phyloP scores from a whole-genome alignment of 2,329 filamentous ascomycete genomes.

The Fusarium sp. region DNA sequence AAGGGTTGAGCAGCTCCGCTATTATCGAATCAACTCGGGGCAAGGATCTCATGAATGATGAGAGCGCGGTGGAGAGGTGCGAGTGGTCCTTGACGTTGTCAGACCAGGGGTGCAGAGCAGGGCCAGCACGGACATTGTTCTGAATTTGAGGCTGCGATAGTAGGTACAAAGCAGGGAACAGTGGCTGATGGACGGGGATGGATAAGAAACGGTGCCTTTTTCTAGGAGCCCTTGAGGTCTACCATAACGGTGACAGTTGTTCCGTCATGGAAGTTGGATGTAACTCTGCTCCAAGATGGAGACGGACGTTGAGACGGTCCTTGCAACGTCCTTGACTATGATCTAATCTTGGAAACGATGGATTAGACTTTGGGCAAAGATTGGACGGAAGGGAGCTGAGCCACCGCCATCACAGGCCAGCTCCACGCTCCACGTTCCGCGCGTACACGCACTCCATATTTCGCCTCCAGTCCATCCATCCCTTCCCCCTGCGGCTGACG shows the following conservation, averaged over 20 bases:
- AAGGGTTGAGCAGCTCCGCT: constrained; percentile 2
- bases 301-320: background rate
- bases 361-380: background rate
- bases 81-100: constrained; percentile 3
- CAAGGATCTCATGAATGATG: constrained; percentile 1
- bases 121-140: background rate
- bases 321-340: background rate
- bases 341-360: constrained; percentile 1
- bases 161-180: background rate
- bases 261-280: background rate
- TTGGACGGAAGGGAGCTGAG: background rate
- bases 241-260: constrained; percentile 11
- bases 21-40: background rate
- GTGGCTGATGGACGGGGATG: background rate
- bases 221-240: constrained; percentile 16
- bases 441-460: constrained; percentile 31
- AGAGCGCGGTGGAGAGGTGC: background rate
- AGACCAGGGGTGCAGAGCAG: background rate
- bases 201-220: constrained; percentile 2
- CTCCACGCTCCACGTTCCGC: constrained; percentile 21
- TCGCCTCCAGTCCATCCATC: background rate
- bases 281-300: background rate
- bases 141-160: background rate
- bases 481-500: background rate
- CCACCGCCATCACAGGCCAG: background rate